A percentile compares a stretch with the other conserved stretches of the same genome.
Conservation (phyloP, 140 eudicot genomes). For the Artemisia princeps region DNA sequence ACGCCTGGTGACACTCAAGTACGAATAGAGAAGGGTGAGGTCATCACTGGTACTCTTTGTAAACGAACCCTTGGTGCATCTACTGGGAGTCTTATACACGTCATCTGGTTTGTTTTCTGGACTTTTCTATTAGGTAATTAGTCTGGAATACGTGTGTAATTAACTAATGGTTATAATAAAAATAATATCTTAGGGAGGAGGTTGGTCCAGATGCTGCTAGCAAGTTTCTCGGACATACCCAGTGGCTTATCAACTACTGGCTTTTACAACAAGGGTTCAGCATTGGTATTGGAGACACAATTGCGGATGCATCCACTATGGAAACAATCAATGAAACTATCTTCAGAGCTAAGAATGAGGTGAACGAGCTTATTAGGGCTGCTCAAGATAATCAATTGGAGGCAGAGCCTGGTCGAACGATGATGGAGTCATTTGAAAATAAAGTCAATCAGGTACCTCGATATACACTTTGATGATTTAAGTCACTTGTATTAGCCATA, state of each 20-base stretch:
- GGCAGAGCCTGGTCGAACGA: conserved; percentile 93
- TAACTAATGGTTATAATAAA: neutral
- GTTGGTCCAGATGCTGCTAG: too few species aligned
- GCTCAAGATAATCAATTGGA: conserved; percentile 77
- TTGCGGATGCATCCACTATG: conserved; percentile 97
- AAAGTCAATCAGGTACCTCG: conserved; percentile 78
- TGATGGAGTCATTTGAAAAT: conserved; percentile 94
- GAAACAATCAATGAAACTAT: conserved; percentile 83
- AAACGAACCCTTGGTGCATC: conserved; percentile 95
- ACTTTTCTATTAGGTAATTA: neutral
- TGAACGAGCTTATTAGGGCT: conserved; percentile 69
- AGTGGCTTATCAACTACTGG: too few species aligned
- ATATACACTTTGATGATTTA: neutral
- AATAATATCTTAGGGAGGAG: too few species aligned
- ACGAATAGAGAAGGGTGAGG: conserved; percentile 85
- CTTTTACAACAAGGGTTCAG: too few species aligned
- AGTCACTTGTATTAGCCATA: neutral
- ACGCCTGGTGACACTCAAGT: conserved; percentile 97
- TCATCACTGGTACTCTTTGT: conserved; percentile 87
- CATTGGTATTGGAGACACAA: conserved; percentile 39
- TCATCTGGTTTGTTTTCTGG: conserved; percentile 62
- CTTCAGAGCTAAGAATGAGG: conserved; percentile 75
- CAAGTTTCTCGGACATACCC: too few species aligned
- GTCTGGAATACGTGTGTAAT: neutral
- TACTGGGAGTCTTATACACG: conserved; percentile 89